A percentile compares a stretch with the other conserved stretches of the same genome.
Evolutionary conservation across 208 protist species (phyloP).

Genomic region (Trypanosoma melophagium): DNA sequence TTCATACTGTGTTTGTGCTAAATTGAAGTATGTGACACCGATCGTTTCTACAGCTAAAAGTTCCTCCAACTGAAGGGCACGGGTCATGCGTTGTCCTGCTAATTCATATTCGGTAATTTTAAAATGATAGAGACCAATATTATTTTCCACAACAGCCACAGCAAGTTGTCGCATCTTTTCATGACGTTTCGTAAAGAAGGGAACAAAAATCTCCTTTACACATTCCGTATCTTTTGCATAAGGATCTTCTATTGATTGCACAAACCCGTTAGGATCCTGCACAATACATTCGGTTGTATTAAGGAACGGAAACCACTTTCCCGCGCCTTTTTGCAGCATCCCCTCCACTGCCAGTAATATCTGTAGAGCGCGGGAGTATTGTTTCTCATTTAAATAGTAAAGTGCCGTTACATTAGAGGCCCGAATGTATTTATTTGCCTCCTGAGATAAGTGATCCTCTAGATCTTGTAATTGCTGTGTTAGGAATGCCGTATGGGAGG

Average conservation of each 20-base stretch:
- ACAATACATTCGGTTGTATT: slow-evolving; percentile 32
- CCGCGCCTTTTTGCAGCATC: slow-evolving; percentile 40
- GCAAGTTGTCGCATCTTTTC: slow-evolving; percentile 42
- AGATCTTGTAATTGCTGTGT: slow-evolving; percentile 10
- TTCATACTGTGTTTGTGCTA: slow-evolving; percentile 64
- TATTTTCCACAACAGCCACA: slow-evolving; percentile 61
- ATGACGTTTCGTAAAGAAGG: slow-evolving; percentile 53
- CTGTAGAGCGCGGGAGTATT: slow-evolving; percentile 59
- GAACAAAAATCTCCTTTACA: slow-evolving; percentile 44
- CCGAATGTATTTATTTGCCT: slow-evolving; percentile 34
- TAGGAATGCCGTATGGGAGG: neutral
- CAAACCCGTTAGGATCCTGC: neutral
- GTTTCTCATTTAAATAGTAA: slow-evolving; percentile 55
- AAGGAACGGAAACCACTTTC: slow-evolving; percentile 45
- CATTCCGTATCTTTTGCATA: neutral
- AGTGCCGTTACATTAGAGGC: slow-evolving; percentile 39
- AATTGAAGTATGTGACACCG: slow-evolving; percentile 81
- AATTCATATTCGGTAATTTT: slow-evolving; percentile 71
- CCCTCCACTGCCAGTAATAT: slow-evolving; percentile 41
- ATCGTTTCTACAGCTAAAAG: slow-evolving; percentile 50
- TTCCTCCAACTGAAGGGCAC: slow-evolving; percentile 59
- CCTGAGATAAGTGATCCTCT: slow-evolving; percentile 25
- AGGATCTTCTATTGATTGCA: slow-evolving; percentile 10
- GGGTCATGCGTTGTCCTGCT: slow-evolving; percentile 43
- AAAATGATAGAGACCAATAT: slow-evolving; percentile 85